Evolutionary conservation across 2,329 filamentous ascomycete genomes (phyloP).

Genomic region (Venturia aucupariae): DNA sequence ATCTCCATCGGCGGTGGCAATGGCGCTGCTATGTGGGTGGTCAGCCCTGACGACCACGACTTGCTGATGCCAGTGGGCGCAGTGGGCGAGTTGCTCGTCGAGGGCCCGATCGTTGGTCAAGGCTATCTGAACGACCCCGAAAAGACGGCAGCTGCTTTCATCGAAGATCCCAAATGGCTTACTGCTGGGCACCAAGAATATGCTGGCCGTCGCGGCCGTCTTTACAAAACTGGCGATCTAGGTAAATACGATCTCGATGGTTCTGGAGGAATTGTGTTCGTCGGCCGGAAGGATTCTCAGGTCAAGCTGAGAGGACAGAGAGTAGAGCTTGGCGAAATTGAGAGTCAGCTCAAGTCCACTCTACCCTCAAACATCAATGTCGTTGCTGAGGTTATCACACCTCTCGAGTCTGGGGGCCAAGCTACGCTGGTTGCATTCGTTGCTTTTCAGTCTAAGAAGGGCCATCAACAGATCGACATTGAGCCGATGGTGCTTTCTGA

Average conservation of each 20-base stretch:
- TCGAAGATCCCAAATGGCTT: constrained; percentile 22
- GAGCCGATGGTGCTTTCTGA: constrained; percentile 18
- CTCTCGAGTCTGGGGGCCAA: constrained; percentile 16
- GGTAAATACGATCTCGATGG: constrained; percentile 72
- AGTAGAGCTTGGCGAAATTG: constrained; percentile 71
- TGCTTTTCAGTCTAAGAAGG: constrained; percentile 16
- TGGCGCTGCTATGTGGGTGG: constrained; percentile 23
- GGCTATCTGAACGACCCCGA: constrained; percentile 76
- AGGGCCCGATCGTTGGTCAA: constrained; percentile 51
- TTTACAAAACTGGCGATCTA: constrained; percentile 78
- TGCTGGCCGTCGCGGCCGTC: constrained; percentile 43
- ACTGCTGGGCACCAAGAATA: constrained; percentile 14
- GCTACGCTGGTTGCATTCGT: constrained; percentile 27
- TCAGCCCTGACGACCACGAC: constrained; percentile 22
- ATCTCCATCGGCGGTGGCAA: constrained; percentile 16
- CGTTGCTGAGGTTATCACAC: constrained; percentile 40
- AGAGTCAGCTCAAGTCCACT: constrained; percentile 22
- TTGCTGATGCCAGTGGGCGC: constrained; percentile 32
- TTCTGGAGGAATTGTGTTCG: constrained; percentile 59
- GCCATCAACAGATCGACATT: constrained; percentile 18
- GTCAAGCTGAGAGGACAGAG: constrained; percentile 73
- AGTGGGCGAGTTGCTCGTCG: constrained; percentile 39
- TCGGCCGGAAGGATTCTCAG: constrained; percentile 68
- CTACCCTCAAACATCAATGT: constrained; percentile 33
- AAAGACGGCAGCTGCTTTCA: constrained; percentile 37